Conservation (phyloP, 2,329 filamentous ascomycete species). For the Eurotiales sp. region DNA sequence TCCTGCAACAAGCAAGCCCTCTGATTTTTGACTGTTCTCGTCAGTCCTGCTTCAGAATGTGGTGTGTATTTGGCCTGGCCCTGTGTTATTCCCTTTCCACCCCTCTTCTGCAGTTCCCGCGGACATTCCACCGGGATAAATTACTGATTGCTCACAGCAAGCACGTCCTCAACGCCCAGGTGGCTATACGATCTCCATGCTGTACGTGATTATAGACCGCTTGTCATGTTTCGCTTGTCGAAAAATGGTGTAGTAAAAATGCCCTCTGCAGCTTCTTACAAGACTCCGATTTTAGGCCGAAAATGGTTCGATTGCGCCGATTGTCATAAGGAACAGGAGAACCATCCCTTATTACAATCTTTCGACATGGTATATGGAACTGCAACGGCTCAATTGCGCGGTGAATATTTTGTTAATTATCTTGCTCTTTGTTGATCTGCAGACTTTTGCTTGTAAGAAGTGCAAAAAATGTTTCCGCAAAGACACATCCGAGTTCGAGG, state of each 20-base stretch:
- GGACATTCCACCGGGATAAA: not conserved
- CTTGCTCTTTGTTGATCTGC: not conserved
- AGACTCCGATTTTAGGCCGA: slow-evolving; percentile 53
- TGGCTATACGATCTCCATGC: slow-evolving; percentile 91
- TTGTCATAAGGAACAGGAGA: slow-evolving; percentile 80
- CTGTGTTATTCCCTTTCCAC: too few relatives aligned
- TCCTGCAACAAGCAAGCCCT: too few relatives aligned
- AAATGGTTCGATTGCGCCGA: slow-evolving; percentile 99
- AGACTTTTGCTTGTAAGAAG: slow-evolving; percentile 92
- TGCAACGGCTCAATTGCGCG: not conserved
- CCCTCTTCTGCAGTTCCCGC: not conserved
- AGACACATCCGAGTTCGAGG: slow-evolving; percentile 86
- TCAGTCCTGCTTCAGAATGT: slow-evolving; percentile 1
- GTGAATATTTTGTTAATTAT: not conserved
- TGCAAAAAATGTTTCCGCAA: slow-evolving; percentile 98
- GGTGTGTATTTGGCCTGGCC: not conserved
- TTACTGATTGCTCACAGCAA: slow-evolving; percentile 59
- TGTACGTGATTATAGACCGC: slow-evolving; percentile 56
- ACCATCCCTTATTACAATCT: slow-evolving; percentile 70
- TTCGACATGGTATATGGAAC: slow-evolving; percentile 67
- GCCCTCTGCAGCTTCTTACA: not conserved
- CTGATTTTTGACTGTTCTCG: not conserved
- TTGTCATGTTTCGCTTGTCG: not conserved
- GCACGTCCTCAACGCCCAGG: slow-evolving; percentile 97
- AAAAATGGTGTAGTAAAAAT: too few relatives aligned